A percentile compares a stretch with the other conserved stretches of the same genome.
phyloP scores from a whole-genome alignment of 2,329 filamentous ascomycete genomes.

The Alternaria panax region DNA sequence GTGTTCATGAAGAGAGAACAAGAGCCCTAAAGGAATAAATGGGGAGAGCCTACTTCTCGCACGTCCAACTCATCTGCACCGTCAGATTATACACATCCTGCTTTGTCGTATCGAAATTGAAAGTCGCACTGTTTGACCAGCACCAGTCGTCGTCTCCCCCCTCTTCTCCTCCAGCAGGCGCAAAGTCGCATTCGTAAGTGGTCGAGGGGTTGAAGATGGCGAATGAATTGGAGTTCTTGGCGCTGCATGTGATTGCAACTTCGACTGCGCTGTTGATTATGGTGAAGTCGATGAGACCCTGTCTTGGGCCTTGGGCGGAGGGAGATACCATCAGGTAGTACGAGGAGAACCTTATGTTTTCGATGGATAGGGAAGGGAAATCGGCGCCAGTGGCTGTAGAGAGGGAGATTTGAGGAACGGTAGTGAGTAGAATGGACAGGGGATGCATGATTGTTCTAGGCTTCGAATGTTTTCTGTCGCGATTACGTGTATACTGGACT shows the following conservation, averaged over 20 bases:
- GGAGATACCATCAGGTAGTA: conserved; percentile 18
- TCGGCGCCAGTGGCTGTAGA: neutral
- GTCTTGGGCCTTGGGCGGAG: conserved; percentile 4
- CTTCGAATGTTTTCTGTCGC: neutral
- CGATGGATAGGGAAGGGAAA: neutral
- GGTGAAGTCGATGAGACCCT: conserved; percentile 14
- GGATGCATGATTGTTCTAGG: neutral
- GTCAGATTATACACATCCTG: neutral
- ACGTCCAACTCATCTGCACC: conserved; percentile 17
- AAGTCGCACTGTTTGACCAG: conserved; percentile 2
- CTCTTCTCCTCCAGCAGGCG: neutral
- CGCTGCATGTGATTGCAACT: conserved; percentile 4
- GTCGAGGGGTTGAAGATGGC: conserved; percentile 6
- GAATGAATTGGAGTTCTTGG: conserved; percentile 6
- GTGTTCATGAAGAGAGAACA: neutral
- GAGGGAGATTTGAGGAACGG: neutral
- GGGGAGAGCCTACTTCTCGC: conserved; percentile 9
- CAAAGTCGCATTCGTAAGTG: conserved; percentile 8
- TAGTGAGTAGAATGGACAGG: neutral
- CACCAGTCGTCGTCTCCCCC: neutral
- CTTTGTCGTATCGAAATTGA: conserved; percentile 9
- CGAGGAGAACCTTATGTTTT: neutral
- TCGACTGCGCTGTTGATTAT: conserved; percentile 6
- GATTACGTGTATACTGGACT: neutral
- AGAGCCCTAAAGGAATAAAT: neutral